These are phyloP conservation scores for Lagerstroemia fauriei DNA, from an alignment of 441 rosid genomes.

Conservation along the genomic window DNA sequence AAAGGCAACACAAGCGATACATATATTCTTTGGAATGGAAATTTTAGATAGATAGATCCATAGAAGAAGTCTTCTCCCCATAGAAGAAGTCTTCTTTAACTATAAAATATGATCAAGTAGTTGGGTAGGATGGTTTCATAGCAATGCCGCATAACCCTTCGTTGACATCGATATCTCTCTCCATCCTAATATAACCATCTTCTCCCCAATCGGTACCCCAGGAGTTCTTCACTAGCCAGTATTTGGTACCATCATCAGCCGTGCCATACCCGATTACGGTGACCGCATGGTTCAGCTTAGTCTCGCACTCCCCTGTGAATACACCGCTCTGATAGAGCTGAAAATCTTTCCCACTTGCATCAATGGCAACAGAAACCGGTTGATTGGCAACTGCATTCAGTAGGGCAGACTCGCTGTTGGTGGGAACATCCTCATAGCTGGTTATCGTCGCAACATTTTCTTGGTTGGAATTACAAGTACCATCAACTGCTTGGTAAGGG, in stretches of 20 bases:
- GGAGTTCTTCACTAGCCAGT: constrained; percentile 20
- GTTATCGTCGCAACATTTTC: constrained; percentile 7
- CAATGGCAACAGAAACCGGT: too few relatives aligned
- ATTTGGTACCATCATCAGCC: constrained; percentile 1
- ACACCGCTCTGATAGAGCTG: constrained; percentile 15
- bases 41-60: too few relatives aligned
- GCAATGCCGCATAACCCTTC: constrained; percentile 20
- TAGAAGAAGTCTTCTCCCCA: too few relatives aligned
- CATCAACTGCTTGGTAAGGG: not conserved
- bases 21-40: too few relatives aligned
- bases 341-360: constrained; percentile 4
- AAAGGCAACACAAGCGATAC: too few relatives aligned
- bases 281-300: constrained; percentile 17
- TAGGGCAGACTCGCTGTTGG: too few relatives aligned
- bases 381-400: too few relatives aligned
- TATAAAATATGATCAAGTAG: not conserved
- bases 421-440: too few relatives aligned
- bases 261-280: constrained; percentile 14
- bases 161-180: not conserved
- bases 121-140: constrained; percentile 12
- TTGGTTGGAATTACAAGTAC: constrained; percentile 1
- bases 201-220: constrained; percentile 21
- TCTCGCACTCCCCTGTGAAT: constrained; percentile 15
- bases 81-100: too few relatives aligned
- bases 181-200: constrained; percentile 17